Percentiles rank a stretch among this genome's conserved stretches.
Conservation (phyloP, 2,329 filamentous ascomycete species). For the Aureobasidium sp. region DNA sequence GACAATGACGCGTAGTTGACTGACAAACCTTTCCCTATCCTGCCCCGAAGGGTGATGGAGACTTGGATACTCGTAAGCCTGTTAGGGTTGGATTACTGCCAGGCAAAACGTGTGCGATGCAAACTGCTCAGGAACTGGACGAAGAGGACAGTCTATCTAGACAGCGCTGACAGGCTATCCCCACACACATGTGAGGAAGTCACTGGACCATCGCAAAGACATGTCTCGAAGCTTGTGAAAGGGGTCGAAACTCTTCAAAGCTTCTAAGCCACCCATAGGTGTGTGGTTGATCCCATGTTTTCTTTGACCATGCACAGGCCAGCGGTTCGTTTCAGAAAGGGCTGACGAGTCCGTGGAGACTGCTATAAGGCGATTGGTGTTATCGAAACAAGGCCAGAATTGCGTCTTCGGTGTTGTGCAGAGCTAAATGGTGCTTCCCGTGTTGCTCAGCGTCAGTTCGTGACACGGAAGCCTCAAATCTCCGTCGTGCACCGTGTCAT, state of each 20-base stretch:
- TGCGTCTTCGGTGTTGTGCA: slow-evolving; percentile 9
- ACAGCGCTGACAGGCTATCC: not conserved
- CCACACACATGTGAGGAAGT: not conserved
- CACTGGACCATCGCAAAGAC: not conserved
- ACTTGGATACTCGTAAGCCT: not conserved
- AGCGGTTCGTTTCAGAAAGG: not conserved
- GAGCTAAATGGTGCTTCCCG: slow-evolving; percentile 6
- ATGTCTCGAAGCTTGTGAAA: not conserved
- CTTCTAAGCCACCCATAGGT: not conserved
- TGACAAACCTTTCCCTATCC: not conserved
- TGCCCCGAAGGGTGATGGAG: not conserved
- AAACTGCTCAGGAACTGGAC: not conserved
- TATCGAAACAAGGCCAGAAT: slow-evolving; percentile 4
- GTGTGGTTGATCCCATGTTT: not conserved
- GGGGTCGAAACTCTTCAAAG: not conserved
- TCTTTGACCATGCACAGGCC: slow-evolving; percentile 9
- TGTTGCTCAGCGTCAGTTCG: slow-evolving; percentile 6
- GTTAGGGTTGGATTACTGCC: not conserved
- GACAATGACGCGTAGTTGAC: slow-evolving; percentile 1
- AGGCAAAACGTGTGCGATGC: slow-evolving; percentile 8
- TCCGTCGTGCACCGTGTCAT: slow-evolving; percentile 7
- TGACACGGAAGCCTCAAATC: slow-evolving; percentile 10
- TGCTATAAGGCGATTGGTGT: slow-evolving; percentile 2
- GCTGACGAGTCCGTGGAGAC: not conserved
- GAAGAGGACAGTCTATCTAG: not conserved